phyloP scores from a whole-genome alignment of 2,329 filamentous ascomycete genomes.

The Truncatella angustata region DNA sequence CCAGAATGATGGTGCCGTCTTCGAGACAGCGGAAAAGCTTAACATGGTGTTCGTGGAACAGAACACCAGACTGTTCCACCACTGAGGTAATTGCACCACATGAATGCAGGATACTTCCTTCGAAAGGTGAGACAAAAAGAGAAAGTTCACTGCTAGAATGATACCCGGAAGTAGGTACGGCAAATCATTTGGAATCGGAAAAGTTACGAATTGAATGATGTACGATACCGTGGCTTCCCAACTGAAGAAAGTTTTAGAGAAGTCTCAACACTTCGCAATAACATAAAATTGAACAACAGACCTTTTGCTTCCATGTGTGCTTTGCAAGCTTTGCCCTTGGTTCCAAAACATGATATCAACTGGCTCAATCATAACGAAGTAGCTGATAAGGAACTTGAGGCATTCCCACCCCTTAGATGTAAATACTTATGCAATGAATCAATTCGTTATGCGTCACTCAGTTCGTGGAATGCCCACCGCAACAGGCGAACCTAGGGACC shows the following conservation, averaged over 20 bases:
- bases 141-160: neutral
- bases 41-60: constrained; percentile 96
- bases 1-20: constrained; percentile 78
- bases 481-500: too few relatives aligned
- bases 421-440: too few relatives aligned
- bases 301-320: neutral
- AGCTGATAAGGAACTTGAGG: too few relatives aligned
- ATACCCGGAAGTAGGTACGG: constrained; percentile 3
- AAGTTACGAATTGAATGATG: constrained; percentile 4
- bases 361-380: too few relatives aligned
- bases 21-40: constrained; percentile 87
- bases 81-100: constrained; percentile 51
- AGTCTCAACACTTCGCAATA: constrained; percentile 5
- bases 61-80: constrained; percentile 90
- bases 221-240: constrained; percentile 2
- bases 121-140: neutral
- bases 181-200: neutral
- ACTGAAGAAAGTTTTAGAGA: constrained; percentile 6
- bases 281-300: neutral
- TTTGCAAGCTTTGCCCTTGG: neutral
- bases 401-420: too few relatives aligned
- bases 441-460: too few relatives aligned
- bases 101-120: neutral
- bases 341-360: neutral
- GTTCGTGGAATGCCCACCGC: too few relatives aligned